A percentile compares a stretch with the other conserved stretches of the same genome.
phyloP scores from a whole-genome alignment of 2,329 filamentous ascomycete species.

The Atkinsonella texensis region DNA sequence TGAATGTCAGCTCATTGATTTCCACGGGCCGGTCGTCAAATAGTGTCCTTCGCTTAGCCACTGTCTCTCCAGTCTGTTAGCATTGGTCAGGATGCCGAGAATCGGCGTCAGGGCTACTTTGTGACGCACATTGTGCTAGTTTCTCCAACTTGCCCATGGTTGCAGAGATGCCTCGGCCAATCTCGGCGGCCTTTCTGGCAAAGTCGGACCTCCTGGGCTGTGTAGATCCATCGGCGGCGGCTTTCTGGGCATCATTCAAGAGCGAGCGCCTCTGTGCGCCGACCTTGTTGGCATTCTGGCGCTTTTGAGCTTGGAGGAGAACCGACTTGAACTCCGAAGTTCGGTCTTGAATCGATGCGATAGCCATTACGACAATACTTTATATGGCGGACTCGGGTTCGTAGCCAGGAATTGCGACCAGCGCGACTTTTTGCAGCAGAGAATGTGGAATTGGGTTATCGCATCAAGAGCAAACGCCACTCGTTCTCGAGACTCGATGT shows the following conservation, averaged over 20 bases:
- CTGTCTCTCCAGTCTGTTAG: constrained; percentile 24
- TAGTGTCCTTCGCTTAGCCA: constrained; percentile 91
- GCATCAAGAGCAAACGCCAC: not conserved
- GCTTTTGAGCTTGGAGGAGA: constrained; percentile 71
- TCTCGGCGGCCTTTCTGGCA: constrained; percentile 79
- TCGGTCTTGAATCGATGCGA: constrained; percentile 83
- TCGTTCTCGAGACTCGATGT: not conserved
- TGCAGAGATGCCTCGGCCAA: constrained; percentile 78
- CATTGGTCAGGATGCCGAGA: not conserved
- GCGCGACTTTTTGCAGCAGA: constrained; percentile 16
- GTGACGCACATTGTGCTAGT: constrained; percentile 62
- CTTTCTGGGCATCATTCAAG: constrained; percentile 61
- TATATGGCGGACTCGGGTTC: not conserved
- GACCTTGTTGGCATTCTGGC: constrained; percentile 63
- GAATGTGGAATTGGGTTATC: not conserved
- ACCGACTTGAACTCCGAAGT: constrained; percentile 93
- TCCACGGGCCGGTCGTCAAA: constrained; percentile 96
- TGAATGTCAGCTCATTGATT: constrained; percentile 91
- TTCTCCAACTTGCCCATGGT: constrained; percentile 95
- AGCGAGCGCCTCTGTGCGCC: constrained; percentile 72
- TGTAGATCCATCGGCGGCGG: constrained; percentile 41
- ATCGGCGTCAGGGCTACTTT: too few species aligned
- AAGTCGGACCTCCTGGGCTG: constrained; percentile 72
- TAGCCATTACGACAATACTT: constrained; percentile 36
- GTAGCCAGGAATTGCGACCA: constrained; percentile 20